phyloP scores from a whole-genome alignment of 2,329 filamentous ascomycete genomes.

The Pseudogymnoascus sp. region DNA sequence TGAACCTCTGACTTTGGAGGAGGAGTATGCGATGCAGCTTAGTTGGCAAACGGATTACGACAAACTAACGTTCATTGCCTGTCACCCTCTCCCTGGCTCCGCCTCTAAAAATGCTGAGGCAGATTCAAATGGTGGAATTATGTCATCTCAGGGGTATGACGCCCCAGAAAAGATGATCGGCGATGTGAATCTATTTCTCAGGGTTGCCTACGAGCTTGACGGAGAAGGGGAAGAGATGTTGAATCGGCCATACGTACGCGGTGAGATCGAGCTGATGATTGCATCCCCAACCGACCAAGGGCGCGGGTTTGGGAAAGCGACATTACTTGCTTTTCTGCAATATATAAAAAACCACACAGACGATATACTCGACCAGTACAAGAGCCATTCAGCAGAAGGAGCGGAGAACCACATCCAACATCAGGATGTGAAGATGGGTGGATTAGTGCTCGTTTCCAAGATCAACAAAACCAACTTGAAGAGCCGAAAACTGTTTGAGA shows the following conservation, averaged over 20 bases:
- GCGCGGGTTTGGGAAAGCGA: constrained; percentile 54
- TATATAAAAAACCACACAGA: constrained; percentile 52
- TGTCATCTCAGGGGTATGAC: constrained; percentile 41
- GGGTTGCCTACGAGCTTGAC: constrained; percentile 39
- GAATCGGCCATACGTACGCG: constrained; percentile 32
- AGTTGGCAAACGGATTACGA: constrained; percentile 75
- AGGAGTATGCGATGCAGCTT: constrained; percentile 86
- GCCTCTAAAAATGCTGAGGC: not conserved
- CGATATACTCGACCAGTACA: constrained; percentile 50
- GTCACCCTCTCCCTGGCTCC: constrained; percentile 27
- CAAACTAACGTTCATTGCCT: constrained; percentile 89
- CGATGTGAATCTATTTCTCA: constrained; percentile 76
- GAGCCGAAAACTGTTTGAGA: constrained; percentile 53
- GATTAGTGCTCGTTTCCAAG: constrained; percentile 40
- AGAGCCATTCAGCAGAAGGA: not conserved
- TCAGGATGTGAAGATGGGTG: constrained; percentile 34
- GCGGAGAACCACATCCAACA: not conserved
- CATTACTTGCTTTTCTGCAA: constrained; percentile 57
- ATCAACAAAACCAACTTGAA: constrained; percentile 47
- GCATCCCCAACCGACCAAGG: constrained; percentile 50
- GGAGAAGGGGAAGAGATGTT: constrained; percentile 19
- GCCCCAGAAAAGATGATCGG: constrained; percentile 52
- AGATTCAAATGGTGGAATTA: constrained; percentile 7
- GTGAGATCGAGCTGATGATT: constrained; percentile 84
- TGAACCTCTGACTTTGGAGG: constrained; percentile 66